Evolutionary conservation across 768 basidiomycete genomes (phyloP).

Genomic region (Cytidiella melzeri): DNA sequence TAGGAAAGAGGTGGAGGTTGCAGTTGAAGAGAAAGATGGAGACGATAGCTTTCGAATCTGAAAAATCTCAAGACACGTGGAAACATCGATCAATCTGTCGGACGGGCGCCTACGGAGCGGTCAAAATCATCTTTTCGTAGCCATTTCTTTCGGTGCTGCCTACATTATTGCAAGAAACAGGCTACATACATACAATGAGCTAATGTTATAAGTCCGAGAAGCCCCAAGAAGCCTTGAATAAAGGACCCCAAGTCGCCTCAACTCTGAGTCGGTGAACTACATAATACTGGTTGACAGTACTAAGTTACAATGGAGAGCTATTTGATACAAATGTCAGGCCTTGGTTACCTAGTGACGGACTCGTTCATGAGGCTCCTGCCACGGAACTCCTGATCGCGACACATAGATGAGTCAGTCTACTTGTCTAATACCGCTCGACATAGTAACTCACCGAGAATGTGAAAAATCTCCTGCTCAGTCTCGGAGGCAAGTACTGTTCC

Average conservation of each 20-base stretch:
- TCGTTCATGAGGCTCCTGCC: conserved; percentile 78
- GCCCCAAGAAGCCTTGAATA: not conserved
- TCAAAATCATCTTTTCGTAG: not conserved
- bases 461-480: conserved; percentile 85
- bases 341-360: conserved; percentile 27
- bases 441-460: conserved; percentile 44
- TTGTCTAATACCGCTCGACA: not conserved
- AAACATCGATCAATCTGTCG: not conserved
- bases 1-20: no score
- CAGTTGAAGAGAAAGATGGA: conserved; percentile 8
- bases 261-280: no score
- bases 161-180: not conserved
- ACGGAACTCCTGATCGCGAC: conserved; percentile 51
- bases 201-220: not conserved
- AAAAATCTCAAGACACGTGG: not conserved
- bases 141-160: not conserved
- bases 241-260: not conserved
- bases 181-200: not conserved
- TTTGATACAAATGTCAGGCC: not conserved
- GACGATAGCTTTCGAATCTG: not conserved
- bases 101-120: not conserved
- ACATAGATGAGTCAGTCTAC: no score
- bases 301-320: no score
- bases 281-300: no score
- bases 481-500: conserved; percentile 61